Evolutionary conservation across 2,329 filamentous ascomycete species (phyloP).

Genomic region (Trichothecium roseum): DNA sequence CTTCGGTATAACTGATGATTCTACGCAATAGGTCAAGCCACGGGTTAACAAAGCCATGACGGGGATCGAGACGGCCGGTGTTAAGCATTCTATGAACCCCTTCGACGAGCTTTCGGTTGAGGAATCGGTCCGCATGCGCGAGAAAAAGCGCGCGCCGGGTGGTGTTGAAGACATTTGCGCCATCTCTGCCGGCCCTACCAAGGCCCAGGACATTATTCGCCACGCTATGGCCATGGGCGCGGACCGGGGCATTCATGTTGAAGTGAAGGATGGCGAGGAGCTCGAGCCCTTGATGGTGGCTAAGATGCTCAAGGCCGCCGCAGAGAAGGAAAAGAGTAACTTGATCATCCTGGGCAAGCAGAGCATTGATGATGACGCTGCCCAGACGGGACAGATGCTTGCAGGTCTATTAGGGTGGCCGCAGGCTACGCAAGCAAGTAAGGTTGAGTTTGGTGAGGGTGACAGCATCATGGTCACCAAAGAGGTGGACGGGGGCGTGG

Average conservation of each 20-base stretch:
- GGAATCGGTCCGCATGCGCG: conserved; percentile 88
- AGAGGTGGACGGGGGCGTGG: conserved; percentile 91
- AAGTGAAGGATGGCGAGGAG: conserved; percentile 62
- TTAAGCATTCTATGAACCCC: conserved; percentile 98
- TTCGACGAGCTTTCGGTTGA: conserved; percentile 98
- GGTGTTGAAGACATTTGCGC: conserved; percentile 88
- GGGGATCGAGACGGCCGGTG: conserved; percentile 80
- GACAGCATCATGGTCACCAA: conserved; percentile 68
- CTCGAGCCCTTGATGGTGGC: conserved; percentile 87
- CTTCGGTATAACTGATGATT: conserved; percentile 5
- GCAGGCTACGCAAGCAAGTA: conserved; percentile 87
- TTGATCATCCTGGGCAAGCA: conserved; percentile 93
- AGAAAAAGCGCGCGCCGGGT: conserved; percentile 61
- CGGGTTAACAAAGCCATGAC: conserved; percentile 66
- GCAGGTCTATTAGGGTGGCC: conserved; percentile 85
- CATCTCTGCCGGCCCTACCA: conserved; percentile 78
- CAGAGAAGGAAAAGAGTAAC: conserved; percentile 78
- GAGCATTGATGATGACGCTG: conserved; percentile 92
- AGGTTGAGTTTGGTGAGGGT: conserved; percentile 64
- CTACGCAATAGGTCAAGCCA: conserved; percentile 47
- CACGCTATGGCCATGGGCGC: conserved; percentile 99
- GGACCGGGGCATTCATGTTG: conserved; percentile 82
- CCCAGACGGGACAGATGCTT: conserved; percentile 97
- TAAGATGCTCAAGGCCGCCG: conserved; percentile 74
- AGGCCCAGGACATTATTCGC: conserved; percentile 78